These are phyloP conservation scores for Avicennia marina DNA, from an alignment of 257 asterid species.

Conservation along the genomic window DNA sequence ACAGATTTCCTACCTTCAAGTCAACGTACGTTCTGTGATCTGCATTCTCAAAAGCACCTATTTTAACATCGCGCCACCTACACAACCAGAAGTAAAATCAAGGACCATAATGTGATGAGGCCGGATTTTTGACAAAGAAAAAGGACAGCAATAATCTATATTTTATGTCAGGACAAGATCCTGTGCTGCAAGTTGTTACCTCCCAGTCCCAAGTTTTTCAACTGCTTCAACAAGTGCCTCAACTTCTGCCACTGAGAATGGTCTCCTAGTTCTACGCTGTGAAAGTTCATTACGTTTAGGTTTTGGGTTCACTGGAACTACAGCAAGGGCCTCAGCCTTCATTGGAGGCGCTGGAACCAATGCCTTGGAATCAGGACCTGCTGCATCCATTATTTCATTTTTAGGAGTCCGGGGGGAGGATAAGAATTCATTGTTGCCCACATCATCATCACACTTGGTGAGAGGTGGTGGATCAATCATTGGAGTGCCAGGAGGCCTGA, in stretches of 20 bases:
- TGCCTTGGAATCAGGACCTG: conserved; percentile 48
- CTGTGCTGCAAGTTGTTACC: conserved; percentile 36
- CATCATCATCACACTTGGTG: conserved; percentile 31
- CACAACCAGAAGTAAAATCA: conserved; percentile 6
- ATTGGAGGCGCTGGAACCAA: conserved; percentile 38
- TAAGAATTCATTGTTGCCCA: conserved; percentile 19
- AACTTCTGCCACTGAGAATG: conserved; percentile 84
- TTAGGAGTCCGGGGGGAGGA: conserved; percentile 32
- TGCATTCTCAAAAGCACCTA: conserved; percentile 79
- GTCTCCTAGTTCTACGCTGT: conserved; percentile 89
- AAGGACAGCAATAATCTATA: too few species aligned
- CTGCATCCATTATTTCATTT: conserved; percentile 26
- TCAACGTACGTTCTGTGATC: conserved; percentile 95
- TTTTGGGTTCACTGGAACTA: conserved; percentile 50
- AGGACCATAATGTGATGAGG: neutral
- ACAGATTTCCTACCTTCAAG: conserved; percentile 52
- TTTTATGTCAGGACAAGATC: too few species aligned
- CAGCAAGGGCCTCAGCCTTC: conserved; percentile 51
- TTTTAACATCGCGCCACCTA: conserved; percentile 99
- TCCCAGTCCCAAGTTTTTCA: conserved; percentile 90
- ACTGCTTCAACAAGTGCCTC: conserved; percentile 94
- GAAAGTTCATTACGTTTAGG: conserved; percentile 56
- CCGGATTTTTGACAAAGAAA: too few species aligned
- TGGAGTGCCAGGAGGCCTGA: conserved; percentile 35
- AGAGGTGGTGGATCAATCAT: conserved; percentile 34